These are phyloP conservation scores for Hydnum rufescens DNA, from an alignment of 768 basidiomycete genomes.

Conservation along the genomic window DNA sequence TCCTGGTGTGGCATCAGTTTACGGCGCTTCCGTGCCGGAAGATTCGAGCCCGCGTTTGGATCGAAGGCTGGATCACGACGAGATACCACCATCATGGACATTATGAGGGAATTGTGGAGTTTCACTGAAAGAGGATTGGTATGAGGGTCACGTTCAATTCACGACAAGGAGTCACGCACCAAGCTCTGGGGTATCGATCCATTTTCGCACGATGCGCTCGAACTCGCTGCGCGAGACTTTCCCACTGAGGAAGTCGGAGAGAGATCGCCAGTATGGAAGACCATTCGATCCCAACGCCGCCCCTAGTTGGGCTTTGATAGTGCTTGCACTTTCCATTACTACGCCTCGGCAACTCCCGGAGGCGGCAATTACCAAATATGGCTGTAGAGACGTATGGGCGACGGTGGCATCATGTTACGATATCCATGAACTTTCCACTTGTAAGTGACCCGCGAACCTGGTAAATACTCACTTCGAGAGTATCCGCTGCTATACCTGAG, in stretches of 20 bases:
- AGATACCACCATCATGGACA: constrained; percentile 6
- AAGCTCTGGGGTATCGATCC: constrained; percentile 10
- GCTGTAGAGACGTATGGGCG: too few relatives aligned
- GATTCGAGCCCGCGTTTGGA: neutral
- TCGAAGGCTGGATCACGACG: neutral
- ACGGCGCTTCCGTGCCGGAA: constrained; percentile 9
- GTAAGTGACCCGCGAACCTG: too few relatives aligned
- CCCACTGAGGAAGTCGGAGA: constrained; percentile 6
- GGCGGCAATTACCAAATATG: too few relatives aligned
- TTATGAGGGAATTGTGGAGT: constrained; percentile 8
- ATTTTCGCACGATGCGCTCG: constrained; percentile 7
- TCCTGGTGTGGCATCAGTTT: constrained; percentile 9
- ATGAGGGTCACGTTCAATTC: neutral
- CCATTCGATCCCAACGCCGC: constrained; percentile 4
- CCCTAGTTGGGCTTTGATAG: constrained; percentile 5
- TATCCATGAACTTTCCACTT: too few relatives aligned
- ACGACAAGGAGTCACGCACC: neutral
- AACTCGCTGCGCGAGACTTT: constrained; percentile 9
- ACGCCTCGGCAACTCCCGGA: too few relatives aligned
- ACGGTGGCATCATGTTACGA: too few relatives aligned
- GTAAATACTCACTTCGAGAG: too few relatives aligned
- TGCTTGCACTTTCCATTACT: neutral
- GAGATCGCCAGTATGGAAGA: constrained; percentile 6
- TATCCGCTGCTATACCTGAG: too few relatives aligned
- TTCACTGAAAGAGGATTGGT: constrained; percentile 1